Base-by-base conservation (phyloP, 1,284 basidiomycete species). In the Ustilago shanxiensis region DNA sequence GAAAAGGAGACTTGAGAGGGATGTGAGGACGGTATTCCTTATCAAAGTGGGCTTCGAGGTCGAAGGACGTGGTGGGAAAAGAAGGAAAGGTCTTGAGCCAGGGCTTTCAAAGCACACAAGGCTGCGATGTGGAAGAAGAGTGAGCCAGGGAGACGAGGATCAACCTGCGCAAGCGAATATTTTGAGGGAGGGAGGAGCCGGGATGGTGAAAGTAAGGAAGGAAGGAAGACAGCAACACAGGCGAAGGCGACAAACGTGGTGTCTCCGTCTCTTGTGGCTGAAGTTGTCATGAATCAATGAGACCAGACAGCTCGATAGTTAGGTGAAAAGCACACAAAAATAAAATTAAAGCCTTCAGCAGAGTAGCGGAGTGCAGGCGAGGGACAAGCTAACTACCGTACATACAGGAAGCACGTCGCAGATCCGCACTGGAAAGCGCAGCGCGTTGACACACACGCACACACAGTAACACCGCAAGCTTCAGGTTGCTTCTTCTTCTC, bases 31-130 rank as follows among this genome's bases (percentile, higher is more conserved):
- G 10, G 56, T 20, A 8, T 26, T 26, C 22, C 47, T 47, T 18
- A 33, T 16, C 22, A 39, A 20, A 3, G 35, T 31, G 24, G 54
- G 37, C 33, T 45, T 57, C 22, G 52, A 20, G 45, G 8, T n/a
- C 6, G 50, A 51, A 61, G 37, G 35, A 44, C 45, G 33, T 18
- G 45, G 26, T 47, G 51, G 50, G 37, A n/a, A 29, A 9, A n/a
- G 20, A 54, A 24, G 20, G 22, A 51, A 39, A 14, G 37, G 35
- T 26, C 44, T 18, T 10, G 52, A 55, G 62, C 62, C 56, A 53
- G 56, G 45, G 60, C 70, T 72, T 63, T 72, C 70, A 66, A 72
- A 72, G 64, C 70, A 66, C 70, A 47, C 26, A 1, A 47, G 50
- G 60, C 66, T 58, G 50, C 44, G 59, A 8, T n/a, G 31, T 33